Evolutionary conservation across 2,329 filamentous ascomycete species (phyloP), one percentile per base, ranked within the genome.

Genomic region (Lasiodiplodia sp.): DNA sequence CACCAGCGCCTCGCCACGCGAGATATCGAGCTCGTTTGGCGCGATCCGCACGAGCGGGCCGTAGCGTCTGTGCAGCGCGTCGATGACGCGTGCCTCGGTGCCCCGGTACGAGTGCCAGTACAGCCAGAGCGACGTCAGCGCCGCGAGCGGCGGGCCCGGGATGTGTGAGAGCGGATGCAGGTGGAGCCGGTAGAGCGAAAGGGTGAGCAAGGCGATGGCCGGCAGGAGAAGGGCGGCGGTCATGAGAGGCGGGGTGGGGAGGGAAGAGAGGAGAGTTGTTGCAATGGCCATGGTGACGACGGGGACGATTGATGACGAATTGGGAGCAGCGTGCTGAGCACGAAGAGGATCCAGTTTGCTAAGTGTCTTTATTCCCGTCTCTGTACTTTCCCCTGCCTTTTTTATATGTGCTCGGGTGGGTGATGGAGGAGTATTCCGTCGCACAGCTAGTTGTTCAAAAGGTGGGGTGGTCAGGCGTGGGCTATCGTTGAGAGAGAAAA

Each of bases 41-140:
- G 70, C 71, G 58, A 75, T 74, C 11, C 73, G 69, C 34, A 75
- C 58, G 51, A 75, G 70, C 18, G 72, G 71, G 21, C 73, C 73
- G 49, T 38, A 40, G 56, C 21, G 44, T 5, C 12, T 18, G 34
- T 62, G 67, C 28, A 44, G 49, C 11, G 34, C 28, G 28, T 37
- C 52, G n/a, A 60, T 49, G 66, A 49, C 53, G 66, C 52, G 51
- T 4, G 66, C 66, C 21, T 67, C 66, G 53, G 56, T 67, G 53
- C 66, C 66, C 4, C 37, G 53, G 40, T 67, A 67, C 8, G 66
- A 38, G 66, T 58, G 66, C 21, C 37, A 16, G 55, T 67, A 67
- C 5, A 67, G 66, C 44, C 44, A 53, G 53, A 67, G 66, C 25
- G 66, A 62, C 18, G 63, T 66, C 18, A 44, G 34, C 34, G 31